A percentile compares a stretch with the other conserved stretches of the same genome.
These are phyloP conservation scores for Wickerhamiella brachini DNA, from an alignment of 805 yeast genomes.

Conservation along the genomic window DNA sequence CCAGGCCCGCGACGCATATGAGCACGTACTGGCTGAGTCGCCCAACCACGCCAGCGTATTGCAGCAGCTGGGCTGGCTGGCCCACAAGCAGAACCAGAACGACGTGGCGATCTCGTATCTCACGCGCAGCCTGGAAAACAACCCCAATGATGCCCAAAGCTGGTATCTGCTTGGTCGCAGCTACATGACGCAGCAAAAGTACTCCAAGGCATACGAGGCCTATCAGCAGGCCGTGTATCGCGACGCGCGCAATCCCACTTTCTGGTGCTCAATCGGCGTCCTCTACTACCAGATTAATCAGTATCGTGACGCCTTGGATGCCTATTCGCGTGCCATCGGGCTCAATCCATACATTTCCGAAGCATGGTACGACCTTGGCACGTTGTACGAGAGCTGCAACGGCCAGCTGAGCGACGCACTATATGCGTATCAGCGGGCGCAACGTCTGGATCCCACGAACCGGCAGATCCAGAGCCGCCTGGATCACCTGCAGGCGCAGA, in stretches of 20 bases:
- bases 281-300: slow-evolving; percentile 92
- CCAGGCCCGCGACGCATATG: slow-evolving; percentile 91
- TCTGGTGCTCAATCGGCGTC: slow-evolving; percentile 95
- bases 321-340: slow-evolving; percentile 91
- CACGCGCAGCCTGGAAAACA: slow-evolving; percentile 79
- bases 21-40: slow-evolving; percentile 74
- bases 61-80: slow-evolving; percentile 90
- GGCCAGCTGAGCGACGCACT: slow-evolving; percentile 89
- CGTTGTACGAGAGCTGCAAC: slow-evolving; percentile 92
- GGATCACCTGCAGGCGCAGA: slow-evolving; percentile 46
- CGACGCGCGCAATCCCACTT: slow-evolving; percentile 92
- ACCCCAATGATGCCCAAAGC: slow-evolving; percentile 82
- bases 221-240: slow-evolving; percentile 98
- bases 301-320: slow-evolving; percentile 92
- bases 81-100: slow-evolving; percentile 60
- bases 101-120: slow-evolving; percentile 71
- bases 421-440: slow-evolving; percentile 95
- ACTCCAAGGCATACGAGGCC: slow-evolving; percentile 92
- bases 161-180: slow-evolving; percentile 97
- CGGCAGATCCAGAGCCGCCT: slow-evolving; percentile 88
- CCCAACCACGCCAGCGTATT: slow-evolving; percentile 93
- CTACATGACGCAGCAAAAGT: slow-evolving; percentile 91
- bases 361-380: slow-evolving; percentile 98
- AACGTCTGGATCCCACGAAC: slow-evolving; percentile 84
- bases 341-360: slow-evolving; percentile 92